Conservation (phyloP, 139 green algal genomes). For the Chlorella ohadii region DNA sequence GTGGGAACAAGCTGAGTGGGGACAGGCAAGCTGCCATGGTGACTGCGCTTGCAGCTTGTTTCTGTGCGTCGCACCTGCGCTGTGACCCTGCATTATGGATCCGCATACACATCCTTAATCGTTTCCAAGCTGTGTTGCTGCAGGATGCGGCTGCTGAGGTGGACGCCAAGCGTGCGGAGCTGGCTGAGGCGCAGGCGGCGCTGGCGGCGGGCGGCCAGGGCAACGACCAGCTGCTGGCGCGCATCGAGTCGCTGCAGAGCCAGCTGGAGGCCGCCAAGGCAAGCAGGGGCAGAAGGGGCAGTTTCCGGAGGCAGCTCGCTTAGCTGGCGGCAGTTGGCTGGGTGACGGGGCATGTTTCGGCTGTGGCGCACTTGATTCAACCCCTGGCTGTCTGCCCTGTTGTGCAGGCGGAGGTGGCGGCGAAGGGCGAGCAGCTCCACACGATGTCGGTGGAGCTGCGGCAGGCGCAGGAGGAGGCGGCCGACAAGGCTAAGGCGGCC, state of each 20-base stretch:
- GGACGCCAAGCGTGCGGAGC: conserved; percentile 17
- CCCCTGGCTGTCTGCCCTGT: background rate
- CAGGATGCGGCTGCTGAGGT: background rate
- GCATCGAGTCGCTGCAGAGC: background rate
- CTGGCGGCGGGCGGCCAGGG: background rate
- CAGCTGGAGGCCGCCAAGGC: conserved; percentile 1
- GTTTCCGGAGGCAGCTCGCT: too few species aligned
- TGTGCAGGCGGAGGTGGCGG: conserved; percentile 4
- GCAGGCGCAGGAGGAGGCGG: background rate
- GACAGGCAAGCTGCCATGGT: too few species aligned
- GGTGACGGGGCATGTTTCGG: too few species aligned
- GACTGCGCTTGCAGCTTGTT: too few species aligned
- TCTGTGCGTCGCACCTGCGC: too few species aligned
- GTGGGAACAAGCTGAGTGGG: too few species aligned
- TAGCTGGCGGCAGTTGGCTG: background rate
- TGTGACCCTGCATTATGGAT: too few species aligned
- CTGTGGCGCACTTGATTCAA: background rate
- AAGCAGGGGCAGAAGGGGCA: background rate
- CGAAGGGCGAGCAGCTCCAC: background rate
- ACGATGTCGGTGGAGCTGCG: background rate
- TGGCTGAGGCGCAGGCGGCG: background rate
- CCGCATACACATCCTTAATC: too few species aligned
- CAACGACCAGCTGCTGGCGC: background rate
- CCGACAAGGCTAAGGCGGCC: background rate
- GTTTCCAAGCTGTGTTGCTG: background rate